Conservation (phyloP, 2,329 filamentous ascomycete genomes). For the Neonectria magnoliae region DNA sequence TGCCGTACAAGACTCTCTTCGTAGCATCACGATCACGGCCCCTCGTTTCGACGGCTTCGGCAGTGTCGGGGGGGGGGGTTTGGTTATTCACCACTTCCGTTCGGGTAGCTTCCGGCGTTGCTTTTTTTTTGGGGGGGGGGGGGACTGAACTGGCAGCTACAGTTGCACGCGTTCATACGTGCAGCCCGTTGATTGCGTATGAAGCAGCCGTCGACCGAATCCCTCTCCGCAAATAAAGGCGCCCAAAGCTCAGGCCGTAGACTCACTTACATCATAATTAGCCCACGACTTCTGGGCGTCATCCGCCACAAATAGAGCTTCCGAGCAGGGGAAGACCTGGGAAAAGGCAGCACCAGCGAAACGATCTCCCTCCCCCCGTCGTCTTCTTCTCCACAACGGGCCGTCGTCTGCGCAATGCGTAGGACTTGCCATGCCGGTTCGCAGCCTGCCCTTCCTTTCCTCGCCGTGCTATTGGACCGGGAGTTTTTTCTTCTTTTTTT, state of each 20-base stretch:
- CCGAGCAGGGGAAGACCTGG: slow-evolving; percentile 22
- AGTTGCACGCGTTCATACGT: background rate
- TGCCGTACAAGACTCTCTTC: background rate
- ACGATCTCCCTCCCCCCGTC: too few relatives aligned
- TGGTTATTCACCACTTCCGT: background rate
- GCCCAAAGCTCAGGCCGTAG: too few relatives aligned
- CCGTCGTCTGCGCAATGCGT: slow-evolving; percentile 14
- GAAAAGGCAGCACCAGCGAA: too few relatives aligned
- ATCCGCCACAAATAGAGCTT: slow-evolving; percentile 19
- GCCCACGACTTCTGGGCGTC: slow-evolving; percentile 19
- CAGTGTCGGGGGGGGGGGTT: slow-evolving; percentile 17
- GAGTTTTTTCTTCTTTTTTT: background rate
- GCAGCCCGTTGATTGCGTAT: slow-evolving; percentile 5
- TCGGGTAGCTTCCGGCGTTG: background rate
- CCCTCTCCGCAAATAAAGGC: too few relatives aligned
- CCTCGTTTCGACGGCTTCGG: slow-evolving; percentile 1
- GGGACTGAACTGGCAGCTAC: too few relatives aligned
- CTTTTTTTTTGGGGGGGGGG: too few relatives aligned
- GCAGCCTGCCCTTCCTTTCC: background rate
- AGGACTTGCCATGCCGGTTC: background rate
- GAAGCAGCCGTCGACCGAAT: background rate
- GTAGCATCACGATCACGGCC: background rate
- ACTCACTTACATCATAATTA: too few relatives aligned
- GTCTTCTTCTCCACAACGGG: background rate
- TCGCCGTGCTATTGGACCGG: background rate